A percentile compares a stretch with the other conserved stretches of the same genome.
Conservation (phyloP, 345 rosid species). For the Punica granatum region DNA sequence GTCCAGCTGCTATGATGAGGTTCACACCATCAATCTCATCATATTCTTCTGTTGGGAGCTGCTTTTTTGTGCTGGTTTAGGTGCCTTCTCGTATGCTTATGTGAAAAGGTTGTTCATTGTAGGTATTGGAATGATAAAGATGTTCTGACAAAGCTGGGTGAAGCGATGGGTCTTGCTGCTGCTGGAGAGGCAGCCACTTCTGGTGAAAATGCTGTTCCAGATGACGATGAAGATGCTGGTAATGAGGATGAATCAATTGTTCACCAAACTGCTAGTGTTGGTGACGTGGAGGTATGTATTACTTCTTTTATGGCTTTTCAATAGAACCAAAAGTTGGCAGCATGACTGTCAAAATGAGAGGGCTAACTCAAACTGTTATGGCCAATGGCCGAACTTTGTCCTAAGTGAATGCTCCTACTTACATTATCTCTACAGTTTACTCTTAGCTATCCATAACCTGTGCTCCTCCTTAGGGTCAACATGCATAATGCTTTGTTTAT, state of each 20-base stretch:
- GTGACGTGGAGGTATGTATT: constrained; percentile 78
- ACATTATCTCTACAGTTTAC: neutral
- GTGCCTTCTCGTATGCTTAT: neutral
- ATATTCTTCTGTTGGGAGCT: neutral
- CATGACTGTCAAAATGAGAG: neutral
- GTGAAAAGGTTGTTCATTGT: constrained; percentile 7
- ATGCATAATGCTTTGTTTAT: neutral
- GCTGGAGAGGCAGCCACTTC: constrained; percentile 60
- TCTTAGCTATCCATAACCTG: neutral
- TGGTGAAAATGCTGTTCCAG: constrained; percentile 41
- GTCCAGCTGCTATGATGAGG: constrained; percentile 98
- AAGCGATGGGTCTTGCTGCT: constrained; percentile 94
- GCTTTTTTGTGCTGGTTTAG: neutral
- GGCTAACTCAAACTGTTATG: neutral
- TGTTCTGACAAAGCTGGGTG: constrained; percentile 82
- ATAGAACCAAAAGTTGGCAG: neutral
- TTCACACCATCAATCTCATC: constrained; percentile 17
- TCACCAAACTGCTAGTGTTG: constrained; percentile 85
- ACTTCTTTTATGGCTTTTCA: neutral
- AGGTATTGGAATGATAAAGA: constrained; percentile 99
- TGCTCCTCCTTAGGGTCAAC: too few relatives aligned
- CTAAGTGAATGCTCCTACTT: neutral
- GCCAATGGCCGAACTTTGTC: neutral
- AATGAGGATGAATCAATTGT: constrained; percentile 89
- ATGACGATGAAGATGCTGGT: constrained; percentile 62